Percentiles rank a stretch among this genome's conserved stretches.
These are phyloP conservation scores for Mycena sp. DNA, from an alignment of 1,284 basidiomycete species.

Conservation along the genomic window DNA sequence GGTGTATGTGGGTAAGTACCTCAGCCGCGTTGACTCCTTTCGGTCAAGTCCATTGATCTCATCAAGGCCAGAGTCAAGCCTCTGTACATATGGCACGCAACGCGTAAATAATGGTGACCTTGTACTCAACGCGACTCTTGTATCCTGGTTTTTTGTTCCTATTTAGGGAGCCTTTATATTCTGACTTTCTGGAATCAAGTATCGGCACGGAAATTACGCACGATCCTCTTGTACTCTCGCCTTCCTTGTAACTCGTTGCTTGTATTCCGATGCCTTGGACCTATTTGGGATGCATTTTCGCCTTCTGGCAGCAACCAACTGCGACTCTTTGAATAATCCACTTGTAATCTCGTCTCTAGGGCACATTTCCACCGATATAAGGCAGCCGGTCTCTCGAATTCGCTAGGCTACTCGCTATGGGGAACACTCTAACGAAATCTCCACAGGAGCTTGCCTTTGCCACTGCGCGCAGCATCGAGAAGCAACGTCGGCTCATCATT, in stretches of 20 bases:
- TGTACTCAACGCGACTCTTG: constrained; percentile 19
- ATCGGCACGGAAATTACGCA: background rate
- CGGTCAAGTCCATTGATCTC: no score
- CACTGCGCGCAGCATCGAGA: constrained; percentile 15
- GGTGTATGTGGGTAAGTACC: no score
- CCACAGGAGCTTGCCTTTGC: constrained; percentile 23
- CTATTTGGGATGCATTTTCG: no score
- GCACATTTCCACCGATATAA: no score
- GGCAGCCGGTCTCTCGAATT: no score
- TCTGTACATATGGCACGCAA: background rate
- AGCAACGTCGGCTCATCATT: constrained; percentile 21
- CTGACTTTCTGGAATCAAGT: background rate
- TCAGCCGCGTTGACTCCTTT: no score
- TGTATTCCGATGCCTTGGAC: no score
- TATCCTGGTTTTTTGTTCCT: constrained; percentile 10
- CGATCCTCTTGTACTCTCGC: constrained; percentile 18
- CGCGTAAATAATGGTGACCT: constrained; percentile 15
- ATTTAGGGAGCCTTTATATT: constrained; percentile 19
- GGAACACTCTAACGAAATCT: constrained; percentile 24
- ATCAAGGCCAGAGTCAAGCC: no score
- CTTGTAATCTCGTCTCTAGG: no score
- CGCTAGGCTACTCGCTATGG: constrained; percentile 20
- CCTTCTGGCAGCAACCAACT: no score
- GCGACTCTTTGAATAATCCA: no score
- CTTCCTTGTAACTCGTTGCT: background rate